Evolutionary conservation across 345 rosid species (phyloP).

Genomic region (Arabis alpina): DNA sequence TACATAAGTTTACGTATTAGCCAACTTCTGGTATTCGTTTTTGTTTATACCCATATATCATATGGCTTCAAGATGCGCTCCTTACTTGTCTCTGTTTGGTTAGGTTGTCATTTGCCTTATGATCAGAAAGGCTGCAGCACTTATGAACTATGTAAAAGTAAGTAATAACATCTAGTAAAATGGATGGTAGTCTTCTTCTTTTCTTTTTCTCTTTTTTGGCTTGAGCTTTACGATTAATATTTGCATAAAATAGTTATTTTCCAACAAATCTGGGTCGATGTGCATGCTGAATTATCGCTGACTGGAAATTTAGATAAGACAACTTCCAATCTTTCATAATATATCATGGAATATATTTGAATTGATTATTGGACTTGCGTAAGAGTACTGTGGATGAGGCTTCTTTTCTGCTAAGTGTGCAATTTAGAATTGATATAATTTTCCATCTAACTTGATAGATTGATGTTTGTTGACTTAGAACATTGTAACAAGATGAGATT

Average conservation of each 20-base stretch:
- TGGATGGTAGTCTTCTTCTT: conserved; percentile 12
- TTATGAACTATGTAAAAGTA: conserved; percentile 95
- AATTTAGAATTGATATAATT: not conserved
- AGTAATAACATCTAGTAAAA: conserved; percentile 17
- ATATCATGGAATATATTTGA: not conserved
- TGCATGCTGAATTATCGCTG: conserved; percentile 11
- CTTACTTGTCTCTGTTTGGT: conserved; percentile 31
- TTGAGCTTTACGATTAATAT: not conserved
- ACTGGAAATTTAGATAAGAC: conserved; percentile 3
- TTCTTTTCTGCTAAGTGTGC: conserved; percentile 18
- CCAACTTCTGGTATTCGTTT: not conserved
- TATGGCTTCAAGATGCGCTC: not conserved
- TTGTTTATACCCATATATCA: not conserved
- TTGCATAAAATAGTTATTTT: conserved; percentile 3
- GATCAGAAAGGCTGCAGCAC: conserved; percentile 86
- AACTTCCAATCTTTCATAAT: not conserved
- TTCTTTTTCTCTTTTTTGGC: not conserved
- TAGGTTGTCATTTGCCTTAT: conserved; percentile 97
- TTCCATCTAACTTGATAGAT: not conserved
- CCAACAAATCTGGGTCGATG: not conserved
- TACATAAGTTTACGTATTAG: not conserved
- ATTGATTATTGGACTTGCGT: not conserved
- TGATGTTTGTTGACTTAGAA: not conserved
- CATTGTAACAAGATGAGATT: not conserved
- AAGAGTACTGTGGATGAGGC: conserved; percentile 13